Base-by-base conservation (phyloP, 2,329 filamentous ascomycete species). In the Colletotrichum sp. region DNA sequence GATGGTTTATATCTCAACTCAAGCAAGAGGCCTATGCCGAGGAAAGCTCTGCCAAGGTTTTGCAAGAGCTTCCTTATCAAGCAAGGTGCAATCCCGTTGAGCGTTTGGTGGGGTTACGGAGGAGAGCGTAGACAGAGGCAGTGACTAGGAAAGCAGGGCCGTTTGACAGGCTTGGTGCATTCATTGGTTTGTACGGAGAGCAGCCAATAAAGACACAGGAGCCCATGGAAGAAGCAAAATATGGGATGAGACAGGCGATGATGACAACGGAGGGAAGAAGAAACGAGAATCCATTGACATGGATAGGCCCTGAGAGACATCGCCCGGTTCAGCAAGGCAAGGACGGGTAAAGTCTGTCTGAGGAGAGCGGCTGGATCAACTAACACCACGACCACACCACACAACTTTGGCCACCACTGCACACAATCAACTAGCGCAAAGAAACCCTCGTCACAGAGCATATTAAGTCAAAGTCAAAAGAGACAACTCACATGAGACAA, bases 401-500 rank as follows among this genome's bases (percentile, higher is more conserved):
- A 15, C 72, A n/a, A 65, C 56, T 27, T 48, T 15, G 56, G 43
- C 10, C 70, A 60, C 34, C 48, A 27, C 13, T 13, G 56, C 56
- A 43, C 27, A 70, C 56, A 48, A 52, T 27, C 34, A 65, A 30
- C 56, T 36, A 66, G 55, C 61, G 55, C 61, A 43, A 43, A 30
- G 48, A n/a, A 52, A 55, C 52, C 25, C 64, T 64, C 25, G 64
- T 65, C 32, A 60, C 30, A 12, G 36, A 52, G 15, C 6, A 36
- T 36, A 13, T 22, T 56, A 39, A 58, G 52, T 68, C 36, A 48
- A 15, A 39, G 56, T 62, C 27, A 58, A 52, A 70, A 48, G 66
- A 75, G 66, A 70, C 61, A 75, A 60, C 66, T 76, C 74, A 75
- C 71, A 61, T 75, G 39, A 68, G 65, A 69, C 73, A 73, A 52